Percentiles rank a stretch among this genome's conserved stretches.
These are phyloP conservation scores for Dissophora globulifera DNA, from an alignment of 192 early-diverging fungal genomes.

Conservation along the genomic window DNA sequence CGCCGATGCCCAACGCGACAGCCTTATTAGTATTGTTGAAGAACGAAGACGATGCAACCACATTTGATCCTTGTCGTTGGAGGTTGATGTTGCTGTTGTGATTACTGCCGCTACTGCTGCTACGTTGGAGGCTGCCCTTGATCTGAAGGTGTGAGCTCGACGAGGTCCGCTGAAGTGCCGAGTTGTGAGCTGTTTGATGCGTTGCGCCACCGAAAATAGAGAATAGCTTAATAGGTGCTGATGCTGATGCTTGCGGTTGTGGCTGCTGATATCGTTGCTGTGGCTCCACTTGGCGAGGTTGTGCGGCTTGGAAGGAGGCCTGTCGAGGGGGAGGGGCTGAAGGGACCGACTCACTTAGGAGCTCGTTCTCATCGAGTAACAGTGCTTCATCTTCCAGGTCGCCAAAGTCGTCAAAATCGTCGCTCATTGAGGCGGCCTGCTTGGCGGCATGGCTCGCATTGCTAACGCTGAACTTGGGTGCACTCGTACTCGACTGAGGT, in stretches of 20 bases:
- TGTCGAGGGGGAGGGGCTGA: not conserved
- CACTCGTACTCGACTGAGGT: too few species aligned
- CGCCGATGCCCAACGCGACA: not conserved
- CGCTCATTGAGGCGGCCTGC: too few species aligned
- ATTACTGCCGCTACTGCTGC: constrained; percentile 3
- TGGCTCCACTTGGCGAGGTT: too few species aligned
- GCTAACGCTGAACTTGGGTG: too few species aligned
- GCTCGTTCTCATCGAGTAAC: constrained; percentile 13
- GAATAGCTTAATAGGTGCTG: constrained; percentile 13
- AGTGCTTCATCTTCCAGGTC: constrained; percentile 32
- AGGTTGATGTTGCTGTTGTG: not conserved
- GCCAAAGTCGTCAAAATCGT: constrained; percentile 52
- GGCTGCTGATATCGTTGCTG: constrained; percentile 10
- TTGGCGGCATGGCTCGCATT: too few species aligned
- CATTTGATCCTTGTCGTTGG: not conserved
- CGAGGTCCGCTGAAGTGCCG: not conserved
- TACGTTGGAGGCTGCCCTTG: constrained; percentile 1
- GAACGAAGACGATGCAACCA: not conserved
- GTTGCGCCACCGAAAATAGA: constrained; percentile 46
- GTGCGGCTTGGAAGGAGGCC: too few species aligned
- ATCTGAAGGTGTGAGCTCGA: not conserved
- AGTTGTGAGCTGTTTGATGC: constrained; percentile 8
- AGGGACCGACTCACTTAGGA: not conserved
- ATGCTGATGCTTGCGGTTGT: not conserved
- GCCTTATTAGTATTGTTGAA: not conserved